These are phyloP conservation scores for Gautieria morchelliformis DNA, from an alignment of 768 basidiomycete genomes.

Conservation along the genomic window DNA sequence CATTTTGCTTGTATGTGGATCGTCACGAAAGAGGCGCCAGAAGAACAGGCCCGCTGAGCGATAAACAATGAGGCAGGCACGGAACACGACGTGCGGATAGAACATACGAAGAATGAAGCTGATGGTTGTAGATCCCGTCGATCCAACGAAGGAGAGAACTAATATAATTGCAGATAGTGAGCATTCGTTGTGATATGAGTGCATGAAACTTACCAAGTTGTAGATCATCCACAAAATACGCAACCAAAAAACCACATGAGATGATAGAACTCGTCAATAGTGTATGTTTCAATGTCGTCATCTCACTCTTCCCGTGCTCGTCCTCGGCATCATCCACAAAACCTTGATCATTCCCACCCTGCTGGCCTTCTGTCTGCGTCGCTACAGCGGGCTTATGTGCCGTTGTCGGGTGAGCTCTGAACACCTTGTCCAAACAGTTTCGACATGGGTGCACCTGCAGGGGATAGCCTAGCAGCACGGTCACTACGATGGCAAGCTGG, in stretches of 20 bases:
- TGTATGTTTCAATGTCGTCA: slow-evolving; percentile 58
- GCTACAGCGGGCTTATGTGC: slow-evolving; percentile 23
- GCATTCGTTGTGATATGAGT: background rate
- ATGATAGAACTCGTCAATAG: slow-evolving; percentile 62
- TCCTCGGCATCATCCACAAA: slow-evolving; percentile 40
- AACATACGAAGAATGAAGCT: slow-evolving; percentile 73
- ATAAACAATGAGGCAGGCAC: too few relatives aligned
- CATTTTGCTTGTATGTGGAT: slow-evolving; percentile 40
- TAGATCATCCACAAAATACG: slow-evolving; percentile 71
- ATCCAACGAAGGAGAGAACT: slow-evolving; percentile 95
- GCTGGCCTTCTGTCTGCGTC: slow-evolving; percentile 12
- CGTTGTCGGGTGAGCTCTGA: slow-evolving; percentile 21
- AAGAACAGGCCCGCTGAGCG: slow-evolving; percentile 67
- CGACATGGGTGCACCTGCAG: slow-evolving; percentile 92
- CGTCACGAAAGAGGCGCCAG: slow-evolving; percentile 79
- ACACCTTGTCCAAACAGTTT: slow-evolving; percentile 87
- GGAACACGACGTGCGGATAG: background rate
- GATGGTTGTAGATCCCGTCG: slow-evolving; percentile 93
- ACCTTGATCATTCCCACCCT: slow-evolving; percentile 29
- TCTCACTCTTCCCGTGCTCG: slow-evolving; percentile 49
- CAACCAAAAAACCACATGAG: slow-evolving; percentile 54
- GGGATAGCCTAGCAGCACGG: slow-evolving; percentile 90
- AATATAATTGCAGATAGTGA: background rate
- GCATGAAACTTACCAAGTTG: slow-evolving; percentile 49
- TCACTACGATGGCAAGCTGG: slow-evolving; percentile 82